These are phyloP conservation scores for Mycena olivaceomarginata DNA, from an alignment of 768 basidiomycete genomes.

Conservation along the genomic window DNA sequence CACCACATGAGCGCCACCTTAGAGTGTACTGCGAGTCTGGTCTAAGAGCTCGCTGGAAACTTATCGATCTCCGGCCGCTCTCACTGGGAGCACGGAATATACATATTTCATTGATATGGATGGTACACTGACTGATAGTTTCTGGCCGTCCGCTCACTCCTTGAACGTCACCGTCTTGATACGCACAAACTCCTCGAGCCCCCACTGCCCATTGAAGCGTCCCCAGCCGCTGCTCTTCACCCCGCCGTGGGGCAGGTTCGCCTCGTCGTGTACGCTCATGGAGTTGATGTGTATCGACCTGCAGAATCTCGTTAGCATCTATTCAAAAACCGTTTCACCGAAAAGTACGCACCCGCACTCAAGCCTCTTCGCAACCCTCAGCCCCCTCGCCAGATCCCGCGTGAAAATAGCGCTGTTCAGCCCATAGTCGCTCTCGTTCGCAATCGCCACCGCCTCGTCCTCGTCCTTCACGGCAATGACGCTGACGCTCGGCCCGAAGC, in stretches of 20 bases:
- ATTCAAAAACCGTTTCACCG: fast-evolving
- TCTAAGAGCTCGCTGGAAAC: too few relatives aligned
- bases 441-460: constrained; percentile 42
- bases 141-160: constrained; percentile 5
- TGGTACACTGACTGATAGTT: too few relatives aligned
- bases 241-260: constrained; percentile 41
- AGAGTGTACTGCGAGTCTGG: too few relatives aligned
- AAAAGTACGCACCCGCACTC: constrained; percentile 39
- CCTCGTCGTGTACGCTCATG: constrained; percentile 43
- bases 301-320: neutral
- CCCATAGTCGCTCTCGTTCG: constrained; percentile 43
- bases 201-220: constrained; percentile 39
- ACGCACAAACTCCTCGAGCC: constrained; percentile 41
- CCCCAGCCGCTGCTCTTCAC: constrained; percentile 43
- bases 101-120: too few relatives aligned
- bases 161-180: constrained; percentile 40
- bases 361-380: constrained; percentile 39
- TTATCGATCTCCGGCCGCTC: too few relatives aligned
- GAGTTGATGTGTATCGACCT: constrained; percentile 42
- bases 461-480: constrained; percentile 38
- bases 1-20: too few relatives aligned
- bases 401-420: constrained; percentile 42
- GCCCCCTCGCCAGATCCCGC: constrained; percentile 33
- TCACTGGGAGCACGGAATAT: too few relatives aligned
- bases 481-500: constrained; percentile 44